A percentile compares a stretch with the other conserved stretches of the same genome.
These are phyloP conservation scores for Aspergillus sclerotioniger DNA, from an alignment of 495 filamentous ascomycete species.

Conservation along the genomic window DNA sequence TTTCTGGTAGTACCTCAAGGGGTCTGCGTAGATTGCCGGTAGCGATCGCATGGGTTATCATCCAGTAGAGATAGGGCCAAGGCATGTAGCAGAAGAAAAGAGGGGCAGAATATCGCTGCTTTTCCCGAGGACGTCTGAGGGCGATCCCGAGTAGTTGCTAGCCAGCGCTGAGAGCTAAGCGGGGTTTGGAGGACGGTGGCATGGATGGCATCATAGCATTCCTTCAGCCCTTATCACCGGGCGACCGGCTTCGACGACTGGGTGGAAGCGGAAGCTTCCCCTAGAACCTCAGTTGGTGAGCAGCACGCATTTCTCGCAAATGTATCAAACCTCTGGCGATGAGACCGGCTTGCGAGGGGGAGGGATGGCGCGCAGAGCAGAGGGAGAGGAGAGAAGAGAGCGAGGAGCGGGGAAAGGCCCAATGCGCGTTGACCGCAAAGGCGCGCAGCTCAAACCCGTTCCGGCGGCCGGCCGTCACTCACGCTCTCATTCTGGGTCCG, in stretches of 20 bases:
- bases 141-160: constrained; percentile 2
- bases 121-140: background rate
- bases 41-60: background rate
- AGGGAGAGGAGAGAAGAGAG: constrained; percentile 4
- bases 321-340: background rate
- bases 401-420: constrained; percentile 21
- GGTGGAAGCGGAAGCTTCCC: background rate
- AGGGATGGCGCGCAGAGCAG: constrained; percentile 1
- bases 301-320: background rate
- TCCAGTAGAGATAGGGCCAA: background rate
- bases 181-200: constrained; percentile 9
- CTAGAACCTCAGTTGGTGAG: background rate
- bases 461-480: constrained; percentile 18
- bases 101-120: background rate
- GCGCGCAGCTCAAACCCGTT: constrained; percentile 25
- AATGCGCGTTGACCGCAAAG: constrained; percentile 11
- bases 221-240: background rate
- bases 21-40: background rate
- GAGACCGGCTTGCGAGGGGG: background rate
- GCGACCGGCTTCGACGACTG: background rate
- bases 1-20: background rate
- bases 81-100: background rate
- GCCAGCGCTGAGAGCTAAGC: constrained; percentile 11
- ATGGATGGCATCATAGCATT: constrained; percentile 11
- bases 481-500: constrained; percentile 35